Evolutionary conservation across 2,329 filamentous ascomycete species (phyloP).

Genomic region (Fusarium staphyleae): DNA sequence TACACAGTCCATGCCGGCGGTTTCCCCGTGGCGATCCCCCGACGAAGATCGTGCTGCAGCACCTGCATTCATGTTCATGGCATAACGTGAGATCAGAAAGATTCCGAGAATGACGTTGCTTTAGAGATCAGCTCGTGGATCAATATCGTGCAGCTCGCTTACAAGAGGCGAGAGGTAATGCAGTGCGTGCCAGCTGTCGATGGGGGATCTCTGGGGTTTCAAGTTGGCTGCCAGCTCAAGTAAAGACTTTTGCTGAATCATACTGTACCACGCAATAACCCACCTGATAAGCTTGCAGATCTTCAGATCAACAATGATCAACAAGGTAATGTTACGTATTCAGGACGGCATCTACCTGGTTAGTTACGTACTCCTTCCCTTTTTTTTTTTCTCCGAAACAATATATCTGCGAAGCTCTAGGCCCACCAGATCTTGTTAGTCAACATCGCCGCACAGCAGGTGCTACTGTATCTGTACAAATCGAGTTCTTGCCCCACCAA

Average conservation of each 20-base stretch:
- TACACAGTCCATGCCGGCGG: slow-evolving; percentile 19
- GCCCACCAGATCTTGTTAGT: background rate
- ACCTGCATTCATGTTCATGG: slow-evolving; percentile 15
- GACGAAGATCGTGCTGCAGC: slow-evolving; percentile 6
- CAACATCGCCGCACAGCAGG: slow-evolving; percentile 8
- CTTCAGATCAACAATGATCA: background rate
- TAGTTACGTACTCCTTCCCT: no score
- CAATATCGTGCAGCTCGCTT: slow-evolving; percentile 17
- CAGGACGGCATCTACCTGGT: slow-evolving; percentile 14
- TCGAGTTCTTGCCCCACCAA: background rate
- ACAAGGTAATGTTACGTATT: slow-evolving; percentile 13
- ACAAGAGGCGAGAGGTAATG: background rate
- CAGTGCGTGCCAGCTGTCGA: slow-evolving; percentile 1
- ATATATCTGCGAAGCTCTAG: slow-evolving; percentile 17
- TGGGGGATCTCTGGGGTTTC: slow-evolving; percentile 17
- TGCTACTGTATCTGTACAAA: background rate
- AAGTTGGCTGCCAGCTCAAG: background rate
- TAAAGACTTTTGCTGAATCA: background rate
- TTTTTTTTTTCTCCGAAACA: slow-evolving; percentile 23
- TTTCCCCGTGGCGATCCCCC: slow-evolving; percentile 24
- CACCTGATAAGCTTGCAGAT: background rate
- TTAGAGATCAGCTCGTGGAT: background rate
- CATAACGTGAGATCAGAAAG: background rate
- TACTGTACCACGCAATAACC: background rate
- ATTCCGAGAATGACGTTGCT: background rate